A percentile compares a stretch with the other conserved stretches of the same genome.
Conservation (phyloP, 2,329 filamentous ascomycete species). For the Sarocladiaceae sp. region DNA sequence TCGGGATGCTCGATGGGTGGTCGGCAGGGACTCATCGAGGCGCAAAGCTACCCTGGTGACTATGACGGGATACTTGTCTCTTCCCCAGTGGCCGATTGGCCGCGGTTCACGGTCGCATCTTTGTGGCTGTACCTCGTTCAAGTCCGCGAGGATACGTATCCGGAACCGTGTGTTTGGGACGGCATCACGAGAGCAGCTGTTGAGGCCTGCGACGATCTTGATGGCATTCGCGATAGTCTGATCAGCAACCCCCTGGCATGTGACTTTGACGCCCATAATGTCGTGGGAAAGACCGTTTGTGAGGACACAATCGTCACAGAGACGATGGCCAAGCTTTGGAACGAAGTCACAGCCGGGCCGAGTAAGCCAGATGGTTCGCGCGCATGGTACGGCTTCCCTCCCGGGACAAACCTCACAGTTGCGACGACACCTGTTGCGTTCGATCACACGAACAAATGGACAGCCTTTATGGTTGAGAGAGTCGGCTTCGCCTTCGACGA, state of each 20-base stretch:
- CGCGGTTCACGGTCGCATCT: conserved; percentile 13
- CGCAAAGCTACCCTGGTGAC: conserved; percentile 40
- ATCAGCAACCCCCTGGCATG: conserved; percentile 19
- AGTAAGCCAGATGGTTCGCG: conserved; percentile 5
- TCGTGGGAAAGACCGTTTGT: not conserved
- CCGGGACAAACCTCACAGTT: conserved; percentile 13
- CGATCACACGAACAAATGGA: not conserved
- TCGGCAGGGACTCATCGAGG: conserved; percentile 41
- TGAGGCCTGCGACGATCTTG: conserved; percentile 39
- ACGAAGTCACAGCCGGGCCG: not conserved
- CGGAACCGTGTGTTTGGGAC: conserved; percentile 13
- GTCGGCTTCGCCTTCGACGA: not conserved
- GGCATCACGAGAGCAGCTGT: conserved; percentile 33
- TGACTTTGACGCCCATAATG: not conserved
- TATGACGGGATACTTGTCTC: conserved; percentile 42
- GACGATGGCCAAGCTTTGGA: not conserved
- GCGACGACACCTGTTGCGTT: not conserved
- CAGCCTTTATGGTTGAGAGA: not conserved
- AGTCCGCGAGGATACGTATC: conserved; percentile 19
- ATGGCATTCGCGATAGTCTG: conserved; percentile 41
- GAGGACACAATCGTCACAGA: not conserved
- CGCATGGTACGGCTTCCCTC: conserved; percentile 10
- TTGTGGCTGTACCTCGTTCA: conserved; percentile 22
- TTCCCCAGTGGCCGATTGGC: conserved; percentile 33
- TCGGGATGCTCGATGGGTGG: conserved; percentile 46